phyloP scores from a whole-genome alignment of 2,329 filamentous ascomycete genomes.

The Stagonosporopsis cucurbitacearum region DNA sequence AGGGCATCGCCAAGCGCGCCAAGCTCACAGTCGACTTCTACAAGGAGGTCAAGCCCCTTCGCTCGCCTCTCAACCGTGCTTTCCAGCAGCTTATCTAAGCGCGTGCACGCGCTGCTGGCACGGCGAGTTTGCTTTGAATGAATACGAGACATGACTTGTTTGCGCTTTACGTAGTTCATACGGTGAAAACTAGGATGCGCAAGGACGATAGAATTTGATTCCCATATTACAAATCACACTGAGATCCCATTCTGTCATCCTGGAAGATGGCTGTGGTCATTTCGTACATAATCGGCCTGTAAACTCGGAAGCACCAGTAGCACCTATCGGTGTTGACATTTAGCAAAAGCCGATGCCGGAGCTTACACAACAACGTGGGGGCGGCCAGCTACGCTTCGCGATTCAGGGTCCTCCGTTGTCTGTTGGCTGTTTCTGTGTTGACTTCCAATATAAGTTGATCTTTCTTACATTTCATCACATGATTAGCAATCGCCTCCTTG shows the following conservation, averaged over 20 bases:
- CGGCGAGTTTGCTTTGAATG: constrained; percentile 14
- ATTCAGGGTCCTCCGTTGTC: too few species aligned
- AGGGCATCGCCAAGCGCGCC: constrained; percentile 95
- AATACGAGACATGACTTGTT: constrained; percentile 23
- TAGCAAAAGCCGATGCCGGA: background rate
- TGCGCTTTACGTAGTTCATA: constrained; percentile 24
- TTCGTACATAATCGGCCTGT: background rate
- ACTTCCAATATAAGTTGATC: background rate
- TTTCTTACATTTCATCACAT: background rate
- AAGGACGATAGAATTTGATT: constrained; percentile 34
- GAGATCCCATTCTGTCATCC: background rate
- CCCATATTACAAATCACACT: constrained; percentile 15
- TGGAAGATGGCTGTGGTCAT: background rate
- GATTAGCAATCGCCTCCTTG: constrained; percentile 18
- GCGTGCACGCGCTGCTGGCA: constrained; percentile 7
- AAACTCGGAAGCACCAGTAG: background rate
- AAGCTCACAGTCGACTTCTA: constrained; percentile 93
- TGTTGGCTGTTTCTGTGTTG: too few species aligned
- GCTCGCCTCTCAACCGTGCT: constrained; percentile 94
- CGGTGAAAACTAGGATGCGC: constrained; percentile 23
- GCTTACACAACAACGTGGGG: background rate
- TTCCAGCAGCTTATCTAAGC: constrained; percentile 94
- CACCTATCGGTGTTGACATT: background rate
- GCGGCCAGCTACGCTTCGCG: too few species aligned
- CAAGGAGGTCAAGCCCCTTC: constrained; percentile 87